Conservation (phyloP, 1,284 basidiomycete genomes). For the Leccinum solheimii region DNA sequence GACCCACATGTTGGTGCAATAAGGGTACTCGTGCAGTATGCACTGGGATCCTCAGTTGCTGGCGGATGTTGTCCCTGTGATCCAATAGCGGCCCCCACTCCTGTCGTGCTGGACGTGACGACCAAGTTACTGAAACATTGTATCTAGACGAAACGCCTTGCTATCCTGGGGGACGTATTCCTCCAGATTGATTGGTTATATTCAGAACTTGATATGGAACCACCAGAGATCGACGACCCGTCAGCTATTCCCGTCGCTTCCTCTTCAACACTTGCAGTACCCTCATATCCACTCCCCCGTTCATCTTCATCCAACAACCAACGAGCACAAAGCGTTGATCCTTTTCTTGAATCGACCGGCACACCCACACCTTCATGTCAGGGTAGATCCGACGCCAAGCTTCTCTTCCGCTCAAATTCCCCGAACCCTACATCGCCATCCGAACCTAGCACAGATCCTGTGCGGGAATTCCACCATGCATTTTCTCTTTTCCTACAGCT, state of each 20-base stretch:
- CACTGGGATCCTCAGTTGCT: neutral
- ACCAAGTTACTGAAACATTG: slow-evolving; percentile 6
- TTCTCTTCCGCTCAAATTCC: slow-evolving; percentile 34
- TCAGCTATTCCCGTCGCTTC: slow-evolving; percentile 26
- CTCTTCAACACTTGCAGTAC: slow-evolving; percentile 40
- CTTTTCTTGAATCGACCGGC: slow-evolving; percentile 45
- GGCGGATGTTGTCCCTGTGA: neutral
- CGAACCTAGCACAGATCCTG: slow-evolving; percentile 23
- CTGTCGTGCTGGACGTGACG: neutral
- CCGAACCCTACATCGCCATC: slow-evolving; percentile 28
- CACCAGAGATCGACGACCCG: slow-evolving; percentile 49
- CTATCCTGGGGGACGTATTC: slow-evolving; percentile 61
- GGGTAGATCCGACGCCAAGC: slow-evolving; percentile 25
- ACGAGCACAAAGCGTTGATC: slow-evolving; percentile 41
- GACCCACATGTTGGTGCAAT: neutral
- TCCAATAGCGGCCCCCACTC: neutral
- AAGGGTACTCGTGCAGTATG: neutral
- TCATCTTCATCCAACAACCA: slow-evolving; percentile 41
- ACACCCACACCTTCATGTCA: slow-evolving; percentile 54
- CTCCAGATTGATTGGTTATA: slow-evolving; percentile 79
- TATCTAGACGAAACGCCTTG: slow-evolving; percentile 62
- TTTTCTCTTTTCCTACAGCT: slow-evolving; percentile 62
- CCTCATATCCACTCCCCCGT: slow-evolving; percentile 36
- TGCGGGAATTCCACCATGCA: slow-evolving; percentile 51
- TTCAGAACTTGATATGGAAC: slow-evolving; percentile 69